These are phyloP conservation scores for Picea glauca DNA, from an alignment of 75 land plant species.

Conservation along the genomic window DNA sequence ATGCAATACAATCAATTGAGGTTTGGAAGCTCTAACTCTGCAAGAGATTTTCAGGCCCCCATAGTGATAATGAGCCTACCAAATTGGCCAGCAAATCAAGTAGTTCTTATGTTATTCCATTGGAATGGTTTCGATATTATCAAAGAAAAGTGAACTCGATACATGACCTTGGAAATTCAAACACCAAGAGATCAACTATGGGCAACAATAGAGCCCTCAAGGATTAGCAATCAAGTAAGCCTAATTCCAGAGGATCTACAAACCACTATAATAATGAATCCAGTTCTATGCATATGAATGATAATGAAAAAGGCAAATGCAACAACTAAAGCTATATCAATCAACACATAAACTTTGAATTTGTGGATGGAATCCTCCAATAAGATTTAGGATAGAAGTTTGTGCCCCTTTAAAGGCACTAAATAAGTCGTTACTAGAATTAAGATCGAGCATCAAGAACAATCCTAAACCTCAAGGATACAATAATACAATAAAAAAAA, in stretches of 20 bases:
- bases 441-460: no score
- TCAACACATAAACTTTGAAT: no score
- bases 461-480: no score
- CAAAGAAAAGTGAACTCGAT: conserved; percentile 3
- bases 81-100: conserved; percentile 29
- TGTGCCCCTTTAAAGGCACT: no score
- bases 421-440: no score
- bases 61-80: conserved; percentile 66
- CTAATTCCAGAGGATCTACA: background rate
- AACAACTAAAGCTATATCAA: no score
- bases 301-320: no score
- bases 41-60: conserved; percentile 31
- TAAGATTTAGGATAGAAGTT: no score
- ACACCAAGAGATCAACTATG: background rate
- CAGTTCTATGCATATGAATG: background rate
- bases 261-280: background rate
- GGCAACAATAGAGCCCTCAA: background rate
- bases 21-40: conserved; percentile 5
- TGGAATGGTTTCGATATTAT: conserved; percentile 16
- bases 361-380: no score
- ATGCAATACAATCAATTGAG: background rate
- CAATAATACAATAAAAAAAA: no score
- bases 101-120: conserved; percentile 17
- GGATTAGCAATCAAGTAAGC: background rate
- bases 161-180: background rate